phyloP scores from a whole-genome alignment of 1,284 basidiomycete genomes.

The Ceratobasidium sp. region DNA sequence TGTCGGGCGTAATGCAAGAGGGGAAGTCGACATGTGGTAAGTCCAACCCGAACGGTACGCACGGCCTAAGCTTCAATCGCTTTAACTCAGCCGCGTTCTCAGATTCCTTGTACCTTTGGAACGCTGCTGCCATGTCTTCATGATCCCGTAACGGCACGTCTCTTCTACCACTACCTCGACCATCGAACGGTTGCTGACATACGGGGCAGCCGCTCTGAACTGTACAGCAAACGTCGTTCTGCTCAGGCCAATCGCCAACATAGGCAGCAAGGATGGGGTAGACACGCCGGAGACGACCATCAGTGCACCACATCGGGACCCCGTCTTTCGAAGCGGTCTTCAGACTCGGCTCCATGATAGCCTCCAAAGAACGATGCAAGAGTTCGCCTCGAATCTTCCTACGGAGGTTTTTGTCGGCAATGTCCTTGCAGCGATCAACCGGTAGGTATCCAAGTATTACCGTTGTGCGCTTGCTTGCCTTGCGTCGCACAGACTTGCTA shows the following conservation, averaged over 20 bases:
- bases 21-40: neutral
- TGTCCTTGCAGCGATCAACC: constrained; percentile 30
- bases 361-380: constrained; percentile 50
- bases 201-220: constrained; percentile 3
- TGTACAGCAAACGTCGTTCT: constrained; percentile 20
- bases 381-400: constrained; percentile 32
- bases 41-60: too few species aligned
- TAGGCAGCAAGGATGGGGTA: constrained; percentile 39
- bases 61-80: too few species aligned
- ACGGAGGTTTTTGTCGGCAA: constrained; percentile 1
- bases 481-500: constrained; percentile 39
- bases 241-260: constrained; percentile 34
- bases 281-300: constrained; percentile 27
- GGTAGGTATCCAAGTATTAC: constrained; percentile 47
- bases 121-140: too few species aligned
- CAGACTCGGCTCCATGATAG: constrained; percentile 47
- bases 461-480: constrained; percentile 26
- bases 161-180: too few species aligned
- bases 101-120: too few species aligned
- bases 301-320: constrained; percentile 36
- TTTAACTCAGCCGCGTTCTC: too few species aligned
- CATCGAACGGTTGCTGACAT: neutral
- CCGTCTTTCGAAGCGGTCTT: constrained; percentile 41
- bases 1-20: constrained; percentile 20
- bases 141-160: neutral